phyloP scores from a whole-genome alignment of 2,329 filamentous ascomycete genomes.

The Clathrospora elynae region DNA sequence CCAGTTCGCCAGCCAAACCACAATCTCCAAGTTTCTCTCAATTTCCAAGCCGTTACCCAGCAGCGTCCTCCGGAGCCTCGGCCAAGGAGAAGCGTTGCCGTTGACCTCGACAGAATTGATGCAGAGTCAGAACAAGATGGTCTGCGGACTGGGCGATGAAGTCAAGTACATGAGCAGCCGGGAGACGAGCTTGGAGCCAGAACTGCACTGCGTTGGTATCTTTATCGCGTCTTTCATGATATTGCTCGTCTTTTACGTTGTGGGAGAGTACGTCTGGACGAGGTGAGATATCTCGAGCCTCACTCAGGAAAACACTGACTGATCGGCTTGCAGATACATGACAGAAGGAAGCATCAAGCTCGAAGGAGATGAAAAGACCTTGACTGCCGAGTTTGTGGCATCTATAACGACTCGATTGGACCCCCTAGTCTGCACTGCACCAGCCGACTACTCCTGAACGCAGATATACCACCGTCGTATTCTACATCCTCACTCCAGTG shows the following conservation, averaged over 20 bases:
- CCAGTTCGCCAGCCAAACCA: slow-evolving; percentile 29
- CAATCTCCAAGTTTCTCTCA: slow-evolving; percentile 28
- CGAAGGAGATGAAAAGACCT: slow-evolving; percentile 29
- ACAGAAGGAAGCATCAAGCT: slow-evolving; percentile 24
- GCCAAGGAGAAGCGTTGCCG: slow-evolving; percentile 15
- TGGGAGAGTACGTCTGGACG: slow-evolving; percentile 28
- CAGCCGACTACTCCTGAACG: slow-evolving; percentile 9
- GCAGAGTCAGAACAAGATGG: slow-evolving; percentile 26
- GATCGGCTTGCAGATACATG: slow-evolving; percentile 14
- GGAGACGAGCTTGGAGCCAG: slow-evolving; percentile 4
- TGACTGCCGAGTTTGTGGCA: slow-evolving; percentile 14
- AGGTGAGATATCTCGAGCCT: slow-evolving; percentile 15
- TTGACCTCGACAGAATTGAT: slow-evolving; percentile 10
- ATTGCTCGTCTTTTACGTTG: slow-evolving; percentile 22
- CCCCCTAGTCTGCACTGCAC: not conserved
- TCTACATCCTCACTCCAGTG: no score
- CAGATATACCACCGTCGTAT: no score
- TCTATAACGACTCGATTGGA: not conserved
- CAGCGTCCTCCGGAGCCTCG: slow-evolving; percentile 21
- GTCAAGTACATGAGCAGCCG: slow-evolving; percentile 18
- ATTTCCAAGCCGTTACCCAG: slow-evolving; percentile 26
- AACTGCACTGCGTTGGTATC: slow-evolving; percentile 24
- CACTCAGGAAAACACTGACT: not conserved
- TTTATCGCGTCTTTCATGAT: slow-evolving; percentile 27
- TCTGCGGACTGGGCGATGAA: slow-evolving; percentile 34